These are phyloP conservation scores for Puccinia triticina DNA, from an alignment of 1,284 basidiomycete genomes.

Conservation along the genomic window DNA sequence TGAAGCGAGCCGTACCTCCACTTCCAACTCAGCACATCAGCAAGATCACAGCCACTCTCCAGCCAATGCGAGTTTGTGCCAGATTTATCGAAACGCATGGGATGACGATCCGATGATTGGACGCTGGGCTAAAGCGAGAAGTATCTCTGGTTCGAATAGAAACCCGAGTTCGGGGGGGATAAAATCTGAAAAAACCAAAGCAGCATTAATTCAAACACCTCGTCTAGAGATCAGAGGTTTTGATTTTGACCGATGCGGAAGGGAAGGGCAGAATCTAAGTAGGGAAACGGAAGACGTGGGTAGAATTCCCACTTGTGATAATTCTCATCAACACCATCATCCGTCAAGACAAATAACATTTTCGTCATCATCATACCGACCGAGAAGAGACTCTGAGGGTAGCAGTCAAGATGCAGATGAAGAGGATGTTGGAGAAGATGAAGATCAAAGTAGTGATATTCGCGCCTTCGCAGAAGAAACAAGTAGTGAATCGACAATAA, in stretches of 20 bases:
- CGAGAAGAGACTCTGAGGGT: slow-evolving; percentile 34
- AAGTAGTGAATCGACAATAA: not conserved
- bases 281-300: not conserved
- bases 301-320: slow-evolving; percentile 20
- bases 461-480: not conserved
- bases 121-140: slow-evolving; percentile 31
- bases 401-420: slow-evolving; percentile 50
- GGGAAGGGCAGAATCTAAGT: not conserved
- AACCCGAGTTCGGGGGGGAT: not conserved
- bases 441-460: slow-evolving; percentile 41
- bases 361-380: slow-evolving; percentile 30
- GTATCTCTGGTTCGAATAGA: not conserved
- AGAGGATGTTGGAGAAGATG: slow-evolving; percentile 48
- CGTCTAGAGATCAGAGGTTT: slow-evolving; percentile 43
- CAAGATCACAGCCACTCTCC: not conserved
- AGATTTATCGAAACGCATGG: slow-evolving; percentile 51
- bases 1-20: slow-evolving; percentile 53
- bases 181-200: not conserved
- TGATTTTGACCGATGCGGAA: not conserved
- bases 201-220: slow-evolving; percentile 41
- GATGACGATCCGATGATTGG: slow-evolving; percentile 44
- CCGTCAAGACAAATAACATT: slow-evolving; percentile 20
- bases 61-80: slow-evolving; percentile 5
- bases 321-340: slow-evolving; percentile 15
- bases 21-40: slow-evolving; percentile 1